Evolutionary conservation across 2,329 filamentous ascomycete species (phyloP), one percentile per base, ranked within the genome.

Genomic region (Aspergillus sp.): DNA sequence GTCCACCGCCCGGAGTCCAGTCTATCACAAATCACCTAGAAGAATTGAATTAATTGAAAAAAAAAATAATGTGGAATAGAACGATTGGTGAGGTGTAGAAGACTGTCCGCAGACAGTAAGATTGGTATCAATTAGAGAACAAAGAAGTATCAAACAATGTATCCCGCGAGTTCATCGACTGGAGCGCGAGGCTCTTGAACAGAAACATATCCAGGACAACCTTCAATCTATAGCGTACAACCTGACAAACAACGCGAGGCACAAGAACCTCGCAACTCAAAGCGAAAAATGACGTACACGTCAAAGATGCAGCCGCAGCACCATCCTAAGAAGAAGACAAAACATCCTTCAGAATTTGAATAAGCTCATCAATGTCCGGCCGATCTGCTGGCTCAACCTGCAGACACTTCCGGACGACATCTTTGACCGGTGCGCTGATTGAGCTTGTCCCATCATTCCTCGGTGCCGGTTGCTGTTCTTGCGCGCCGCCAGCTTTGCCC

Each of bases 371-470:
- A 49, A 95, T 84, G 67, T 94, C 86, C 10, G 93, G 93, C 53
- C 93, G 75, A 64, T 97, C 91, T 3, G 78, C 79, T 0, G 91
- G 86, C 72, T 98, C 93, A 29, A 97, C 86, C 57, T 75, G 80
- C 61, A 98, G 73, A 69, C 93, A 98, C 62, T 79, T 83, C 63
- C 89, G 77, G 45, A 98, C 91, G 8, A 98, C 80, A 49, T 94
- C 85, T 65, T 91, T 85, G 41, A 96, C 88, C 2, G 80, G 76
- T 44, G 91, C 87, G 55, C 86, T 90, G 48, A 96, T 90, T 1
- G 67, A 70, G 8, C 36, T 39, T 26, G 75, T 70, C 7, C 78
- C 74, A 8, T 73, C 70, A 4, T 66, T 53, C 8, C 73, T 70
- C 4, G 66, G 54, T 19, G 54, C 58, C 44, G 54, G 52, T 7